These are phyloP conservation scores for Globisporangium takayamanum DNA, from an alignment of 352 stramenopile genomes.

Conservation along the genomic window DNA sequence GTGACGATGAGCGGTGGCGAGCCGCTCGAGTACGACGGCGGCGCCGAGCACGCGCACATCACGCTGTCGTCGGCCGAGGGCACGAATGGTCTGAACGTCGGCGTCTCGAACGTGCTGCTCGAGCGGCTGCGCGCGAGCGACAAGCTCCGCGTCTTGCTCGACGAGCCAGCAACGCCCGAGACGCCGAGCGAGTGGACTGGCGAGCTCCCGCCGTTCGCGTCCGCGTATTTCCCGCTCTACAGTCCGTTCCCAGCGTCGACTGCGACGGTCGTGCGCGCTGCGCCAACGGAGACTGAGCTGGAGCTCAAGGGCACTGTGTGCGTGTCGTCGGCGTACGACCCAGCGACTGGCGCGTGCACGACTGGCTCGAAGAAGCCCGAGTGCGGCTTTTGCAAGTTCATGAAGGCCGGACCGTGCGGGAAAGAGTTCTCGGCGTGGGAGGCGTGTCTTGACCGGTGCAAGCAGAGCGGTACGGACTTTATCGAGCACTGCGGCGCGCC, in stretches of 20 bases:
- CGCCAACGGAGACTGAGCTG: conserved; percentile 3
- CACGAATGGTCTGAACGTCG: conserved; percentile 34
- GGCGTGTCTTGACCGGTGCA: conserved; percentile 70
- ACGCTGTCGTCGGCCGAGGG: conserved; percentile 49
- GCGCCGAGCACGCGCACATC: conserved; percentile 44
- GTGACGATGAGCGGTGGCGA: conserved; percentile 64
- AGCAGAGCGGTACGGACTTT: conserved; percentile 67
- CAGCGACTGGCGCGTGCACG: conserved; percentile 36
- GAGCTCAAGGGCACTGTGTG: conserved; percentile 59
- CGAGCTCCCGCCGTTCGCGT: conserved; percentile 65
- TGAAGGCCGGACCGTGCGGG: conserved; percentile 84
- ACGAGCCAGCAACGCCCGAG: conserved; percentile 15
- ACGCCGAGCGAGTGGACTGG: conserved; percentile 33
- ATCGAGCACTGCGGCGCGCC: conserved; percentile 71
- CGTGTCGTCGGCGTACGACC: conserved; percentile 59
- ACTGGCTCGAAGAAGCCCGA: conserved; percentile 53
- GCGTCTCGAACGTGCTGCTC: conserved; percentile 68
- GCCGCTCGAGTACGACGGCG: conserved; percentile 41
- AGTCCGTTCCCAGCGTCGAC: conserved; percentile 63
- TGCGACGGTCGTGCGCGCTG: conserved; percentile 29
- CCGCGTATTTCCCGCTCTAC: conserved; percentile 66
- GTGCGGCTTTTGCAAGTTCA: conserved; percentile 89
- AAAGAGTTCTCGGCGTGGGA: conserved; percentile 79
- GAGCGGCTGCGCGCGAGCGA: conserved; percentile 64
- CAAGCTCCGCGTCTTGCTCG: conserved; percentile 47